These are phyloP conservation scores for Coemansia sp. DNA, from an alignment of 192 early-diverging fungal genomes.

Conservation along the genomic window DNA sequence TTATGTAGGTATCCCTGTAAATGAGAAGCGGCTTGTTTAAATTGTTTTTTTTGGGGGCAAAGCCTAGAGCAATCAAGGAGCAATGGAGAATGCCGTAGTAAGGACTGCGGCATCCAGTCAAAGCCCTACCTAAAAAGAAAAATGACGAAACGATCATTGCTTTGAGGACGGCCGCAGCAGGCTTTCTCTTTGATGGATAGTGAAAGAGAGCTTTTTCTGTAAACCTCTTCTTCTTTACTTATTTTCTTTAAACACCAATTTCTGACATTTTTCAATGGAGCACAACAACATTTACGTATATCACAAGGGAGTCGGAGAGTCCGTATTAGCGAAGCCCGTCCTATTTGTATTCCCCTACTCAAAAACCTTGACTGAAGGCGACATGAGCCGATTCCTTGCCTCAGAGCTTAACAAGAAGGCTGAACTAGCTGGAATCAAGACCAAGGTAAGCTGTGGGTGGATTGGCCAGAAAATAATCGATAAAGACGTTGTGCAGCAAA, in stretches of 20 bases:
- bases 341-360: neutral
- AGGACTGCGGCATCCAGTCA: neutral
- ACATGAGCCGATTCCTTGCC: neutral
- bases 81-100: neutral
- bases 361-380: neutral
- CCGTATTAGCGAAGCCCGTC: neutral
- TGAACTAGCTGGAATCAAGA: no score
- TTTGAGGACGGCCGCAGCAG: neutral
- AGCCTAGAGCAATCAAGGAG: neutral
- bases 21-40: no score
- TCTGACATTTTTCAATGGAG: neutral
- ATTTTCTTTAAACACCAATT: neutral
- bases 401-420: neutral
- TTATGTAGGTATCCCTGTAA: no score
- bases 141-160: neutral
- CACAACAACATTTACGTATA: neutral
- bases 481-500: neutral
- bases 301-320: neutral
- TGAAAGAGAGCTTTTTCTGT: neutral
- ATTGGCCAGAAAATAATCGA: neutral
- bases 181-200: neutral
- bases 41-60: no score
- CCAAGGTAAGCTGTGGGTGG: neutral
- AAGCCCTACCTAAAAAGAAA: neutral
- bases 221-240: neutral